Conservation (phyloP, 2,329 filamentous ascomycete genomes). For the Diaporthe helianthi region DNA sequence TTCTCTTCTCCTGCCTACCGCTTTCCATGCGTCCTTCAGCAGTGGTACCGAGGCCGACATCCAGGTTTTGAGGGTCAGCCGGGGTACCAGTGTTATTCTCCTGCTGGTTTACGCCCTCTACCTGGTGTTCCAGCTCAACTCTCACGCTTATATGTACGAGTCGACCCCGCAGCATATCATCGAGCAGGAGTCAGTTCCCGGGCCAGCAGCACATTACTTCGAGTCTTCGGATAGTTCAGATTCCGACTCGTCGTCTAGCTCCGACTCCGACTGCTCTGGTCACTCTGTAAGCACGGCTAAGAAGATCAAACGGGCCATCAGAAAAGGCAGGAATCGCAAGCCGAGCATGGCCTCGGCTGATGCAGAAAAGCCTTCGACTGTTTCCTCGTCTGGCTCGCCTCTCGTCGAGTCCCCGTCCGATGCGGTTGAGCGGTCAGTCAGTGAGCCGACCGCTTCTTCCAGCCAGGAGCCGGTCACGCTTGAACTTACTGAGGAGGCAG, state of each 20-base stretch:
- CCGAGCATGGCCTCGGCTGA: conserved; percentile 59
- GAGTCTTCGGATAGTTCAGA: conserved; percentile 56
- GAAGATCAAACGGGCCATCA: conserved; percentile 68
- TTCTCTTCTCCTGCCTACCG: conserved; percentile 47
- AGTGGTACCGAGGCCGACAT: conserved; percentile 60
- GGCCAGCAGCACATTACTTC: conserved; percentile 71
- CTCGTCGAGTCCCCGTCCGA: conserved; percentile 8
- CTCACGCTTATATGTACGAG: conserved; percentile 72
- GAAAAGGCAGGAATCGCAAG: conserved; percentile 68
- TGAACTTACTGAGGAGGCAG: conserved; percentile 31
- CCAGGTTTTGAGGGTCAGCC: conserved; percentile 74
- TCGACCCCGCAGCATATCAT: conserved; percentile 74
- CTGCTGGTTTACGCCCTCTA: conserved; percentile 76
- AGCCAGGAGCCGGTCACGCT: conserved; percentile 28
- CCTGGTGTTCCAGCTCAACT: conserved; percentile 77
- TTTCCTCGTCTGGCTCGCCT: conserved; percentile 11
- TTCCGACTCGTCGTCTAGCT: conserved; percentile 51
- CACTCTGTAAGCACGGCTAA: conserved; percentile 56
- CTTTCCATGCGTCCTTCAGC: conserved; percentile 73
- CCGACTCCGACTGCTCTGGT: conserved; percentile 65
- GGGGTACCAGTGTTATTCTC: conserved; percentile 78
- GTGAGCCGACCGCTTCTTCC: conserved; percentile 36
- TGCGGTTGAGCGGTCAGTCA: conserved; percentile 6
- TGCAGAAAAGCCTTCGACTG: conserved; percentile 46
- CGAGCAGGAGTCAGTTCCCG: conserved; percentile 67